phyloP scores from a whole-genome alignment of 257 asterid species.

The Phtheirospermum japonicum region DNA sequence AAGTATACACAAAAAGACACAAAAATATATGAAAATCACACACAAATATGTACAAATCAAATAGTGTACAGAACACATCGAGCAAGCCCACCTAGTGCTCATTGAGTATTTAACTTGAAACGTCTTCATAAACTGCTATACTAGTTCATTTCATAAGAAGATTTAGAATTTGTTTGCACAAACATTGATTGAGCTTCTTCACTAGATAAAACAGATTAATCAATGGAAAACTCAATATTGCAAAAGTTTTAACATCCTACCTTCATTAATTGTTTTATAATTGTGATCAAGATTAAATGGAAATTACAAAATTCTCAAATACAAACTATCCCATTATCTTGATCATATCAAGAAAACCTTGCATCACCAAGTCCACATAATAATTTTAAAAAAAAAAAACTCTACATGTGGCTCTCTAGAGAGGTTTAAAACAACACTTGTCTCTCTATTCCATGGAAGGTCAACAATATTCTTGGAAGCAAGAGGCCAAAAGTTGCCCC shows the following conservation, averaged over 20 bases:
- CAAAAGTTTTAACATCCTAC: not conserved
- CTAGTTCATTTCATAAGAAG: too few species aligned
- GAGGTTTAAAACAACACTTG: conserved; percentile 37
- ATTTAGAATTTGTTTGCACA: too few species aligned
- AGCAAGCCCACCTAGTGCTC: too few species aligned
- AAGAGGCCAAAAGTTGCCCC: conserved; percentile 25
- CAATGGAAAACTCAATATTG: too few species aligned
- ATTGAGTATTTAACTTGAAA: too few species aligned
- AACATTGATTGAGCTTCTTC: not conserved
- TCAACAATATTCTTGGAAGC: conserved; percentile 28
- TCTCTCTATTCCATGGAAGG: conserved; percentile 53
- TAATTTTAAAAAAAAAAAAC: not conserved
- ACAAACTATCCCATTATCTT: too few species aligned
- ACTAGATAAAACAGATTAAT: too few species aligned
- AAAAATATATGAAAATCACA: too few species aligned
- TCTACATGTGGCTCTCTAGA: conserved; percentile 34
- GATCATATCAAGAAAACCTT: not conserved
- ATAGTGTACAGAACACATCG: too few species aligned
- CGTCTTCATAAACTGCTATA: too few species aligned
- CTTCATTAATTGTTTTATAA: not conserved
- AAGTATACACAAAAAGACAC: too few species aligned
- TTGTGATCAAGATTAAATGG: not conserved
- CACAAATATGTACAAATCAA: too few species aligned
- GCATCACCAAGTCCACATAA: conserved; percentile 16
- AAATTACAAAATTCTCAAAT: not conserved